Evolutionary conservation across 176 grass and related monocot genomes (phyloP).

Genomic region (Aechmea fasciata): DNA sequence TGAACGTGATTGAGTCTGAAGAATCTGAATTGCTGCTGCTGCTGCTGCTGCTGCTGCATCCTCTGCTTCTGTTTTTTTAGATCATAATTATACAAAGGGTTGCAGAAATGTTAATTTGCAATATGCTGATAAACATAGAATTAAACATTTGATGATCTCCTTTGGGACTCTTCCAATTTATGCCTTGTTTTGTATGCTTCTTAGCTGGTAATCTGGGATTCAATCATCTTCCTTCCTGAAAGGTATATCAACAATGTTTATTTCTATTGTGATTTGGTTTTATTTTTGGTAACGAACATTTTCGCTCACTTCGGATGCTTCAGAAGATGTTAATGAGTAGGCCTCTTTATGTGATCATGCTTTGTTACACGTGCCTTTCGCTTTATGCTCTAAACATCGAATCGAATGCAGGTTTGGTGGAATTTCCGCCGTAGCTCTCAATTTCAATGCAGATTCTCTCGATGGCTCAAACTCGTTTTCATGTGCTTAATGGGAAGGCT

Average conservation of each 20-base stretch:
- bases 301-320: background rate
- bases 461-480: too few relatives aligned
- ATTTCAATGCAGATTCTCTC: too few relatives aligned
- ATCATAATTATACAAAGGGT: background rate
- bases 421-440: too few relatives aligned
- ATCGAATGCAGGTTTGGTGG: too few relatives aligned
- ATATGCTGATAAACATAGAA: background rate
- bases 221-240: background rate
- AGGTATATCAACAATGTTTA: background rate
- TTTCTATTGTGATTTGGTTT: background rate
- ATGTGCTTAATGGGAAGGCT: too few relatives aligned
- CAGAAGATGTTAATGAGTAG: background rate
- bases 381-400: too few relatives aligned
- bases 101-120: background rate
- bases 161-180: background rate
- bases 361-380: too few relatives aligned
- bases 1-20: slow-evolving; percentile 52
- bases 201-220: background rate
- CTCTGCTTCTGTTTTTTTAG: slow-evolving; percentile 5
- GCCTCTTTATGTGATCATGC: background rate
- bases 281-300: background rate
- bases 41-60: background rate
- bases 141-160: background rate
- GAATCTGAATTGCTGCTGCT: background rate
- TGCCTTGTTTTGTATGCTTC: background rate